Conservation (phyloP, 495 filamentous ascomycete species). For the Aspergillus mulundensis region DNA sequence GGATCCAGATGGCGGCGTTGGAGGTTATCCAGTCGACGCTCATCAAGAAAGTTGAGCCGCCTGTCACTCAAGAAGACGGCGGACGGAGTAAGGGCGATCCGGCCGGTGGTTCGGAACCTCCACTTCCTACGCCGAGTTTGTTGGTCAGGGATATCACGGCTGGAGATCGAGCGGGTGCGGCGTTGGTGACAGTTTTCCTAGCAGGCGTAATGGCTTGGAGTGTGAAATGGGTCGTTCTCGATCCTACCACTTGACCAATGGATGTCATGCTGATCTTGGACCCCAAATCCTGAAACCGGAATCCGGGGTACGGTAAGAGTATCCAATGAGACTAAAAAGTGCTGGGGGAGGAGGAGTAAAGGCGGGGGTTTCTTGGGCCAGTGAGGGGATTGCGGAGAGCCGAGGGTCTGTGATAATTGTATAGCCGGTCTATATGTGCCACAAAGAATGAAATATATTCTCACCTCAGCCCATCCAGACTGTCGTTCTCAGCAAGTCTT, state of each 20-base stretch:
- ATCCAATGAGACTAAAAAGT: neutral
- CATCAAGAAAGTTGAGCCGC: conserved; percentile 41
- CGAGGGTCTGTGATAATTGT: neutral
- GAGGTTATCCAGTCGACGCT: conserved; percentile 63
- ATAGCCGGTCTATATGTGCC: neutral
- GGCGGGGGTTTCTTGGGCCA: neutral
- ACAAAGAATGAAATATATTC: neutral
- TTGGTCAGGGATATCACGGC: conserved; percentile 21
- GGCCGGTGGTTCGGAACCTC: conserved; percentile 46
- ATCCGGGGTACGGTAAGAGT: neutral
- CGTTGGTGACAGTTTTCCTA: conserved; percentile 32
- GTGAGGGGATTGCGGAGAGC: conserved; percentile 3
- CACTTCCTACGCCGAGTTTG: conserved; percentile 12
- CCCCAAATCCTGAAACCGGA: neutral
- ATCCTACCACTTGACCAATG: conserved; percentile 2
- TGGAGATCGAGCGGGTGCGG: conserved; percentile 31
- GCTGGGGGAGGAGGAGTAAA: neutral
- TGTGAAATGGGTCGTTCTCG: conserved; percentile 30
- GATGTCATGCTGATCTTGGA: neutral
- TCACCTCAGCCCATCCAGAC: no score
- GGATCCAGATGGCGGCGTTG: conserved; percentile 70
- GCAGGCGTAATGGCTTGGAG: conserved; percentile 26
- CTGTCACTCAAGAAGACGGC: conserved; percentile 62
- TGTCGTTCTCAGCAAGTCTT: no score
- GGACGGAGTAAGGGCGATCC: conserved; percentile 74